Base-by-base conservation (phyloP, 73 alveolate genomes). In the Paramecium sonneborni region DNA sequence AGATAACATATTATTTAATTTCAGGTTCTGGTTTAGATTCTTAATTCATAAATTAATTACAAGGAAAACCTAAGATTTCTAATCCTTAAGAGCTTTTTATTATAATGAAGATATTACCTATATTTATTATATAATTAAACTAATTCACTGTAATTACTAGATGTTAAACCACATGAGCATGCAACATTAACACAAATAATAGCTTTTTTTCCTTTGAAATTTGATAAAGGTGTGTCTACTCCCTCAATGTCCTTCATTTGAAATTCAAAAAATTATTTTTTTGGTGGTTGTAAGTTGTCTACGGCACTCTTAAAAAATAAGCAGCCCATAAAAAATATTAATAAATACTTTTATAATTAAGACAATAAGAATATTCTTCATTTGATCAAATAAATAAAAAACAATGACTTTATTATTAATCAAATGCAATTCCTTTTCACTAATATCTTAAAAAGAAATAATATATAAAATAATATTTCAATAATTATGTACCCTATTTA, bases 1-100 rank as follows among this genome's bases (percentile, higher is more conserved):
- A 62, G 18, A 86, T 24, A 23, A 94, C 92, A 46, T 76, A 92
- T 26, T 70, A 85, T 68, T 94, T 96, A 44, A 96, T 96, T 28
- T 92, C 94, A 52, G 92, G 95, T 21, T 70, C 87, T 20, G 96
- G 76, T 69, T 95, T 95, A 23, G 98, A 96, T 76, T 95, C 98
- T 57, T 95, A 93, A 67, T 70, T 58, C 97, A 94, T 92, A 93
- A 95, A 95, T 91, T 95, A 85, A 85, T 95, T 95, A 91, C 98
- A 95, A 88, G 98, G 98, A 95, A 95, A 95, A 10, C 96, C 98
- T 55, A 94, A 76, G 32, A 95, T 94, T 67, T 95, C 97, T 28
- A 96, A 86, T 57, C 98, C 98, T 55, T 93, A n/a, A n/a, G 86
- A 93, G 12, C 95, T 89, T 76, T n/a, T 56, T 37, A 21, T 44